phyloP scores from a whole-genome alignment of 148 eudicot species.

The Cornus florida region DNA sequence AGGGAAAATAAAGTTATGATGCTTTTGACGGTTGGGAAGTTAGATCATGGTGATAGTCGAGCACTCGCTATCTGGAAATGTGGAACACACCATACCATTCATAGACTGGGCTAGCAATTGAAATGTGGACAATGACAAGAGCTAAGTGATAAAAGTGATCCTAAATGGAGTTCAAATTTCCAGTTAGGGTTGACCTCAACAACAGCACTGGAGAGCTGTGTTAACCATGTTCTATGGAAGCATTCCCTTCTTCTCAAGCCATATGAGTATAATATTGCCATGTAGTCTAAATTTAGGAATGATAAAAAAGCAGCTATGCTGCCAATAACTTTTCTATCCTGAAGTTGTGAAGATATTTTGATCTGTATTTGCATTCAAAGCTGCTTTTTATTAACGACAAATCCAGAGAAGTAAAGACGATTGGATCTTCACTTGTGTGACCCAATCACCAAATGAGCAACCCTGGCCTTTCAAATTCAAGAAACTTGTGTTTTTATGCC shows the following conservation, averaged over 20 bases:
- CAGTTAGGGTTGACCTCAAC: not conserved
- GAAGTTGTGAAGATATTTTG: not conserved
- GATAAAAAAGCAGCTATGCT: not conserved
- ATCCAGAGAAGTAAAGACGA: slow-evolving; percentile 21
- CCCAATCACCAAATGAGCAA: slow-evolving; percentile 11
- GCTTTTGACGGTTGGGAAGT: not conserved
- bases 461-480: slow-evolving; percentile 29
- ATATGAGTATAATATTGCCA: not conserved
- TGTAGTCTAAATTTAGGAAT: not conserved
- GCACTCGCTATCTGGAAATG: not conserved
- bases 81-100: not conserved
- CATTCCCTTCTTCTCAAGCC: not conserved
- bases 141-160: not conserved
- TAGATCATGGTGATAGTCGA: not conserved
- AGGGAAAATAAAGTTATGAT: too few relatives aligned
- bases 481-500: slow-evolving; percentile 16
- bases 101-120: not conserved
- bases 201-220: not conserved
- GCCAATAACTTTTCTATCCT: too few relatives aligned
- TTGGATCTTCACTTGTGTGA: slow-evolving; percentile 9
- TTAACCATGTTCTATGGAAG: not conserved
- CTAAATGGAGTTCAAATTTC: not conserved
- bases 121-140: too few relatives aligned
- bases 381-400: slow-evolving; percentile 18
- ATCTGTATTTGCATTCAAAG: slow-evolving; percentile 22